Base-by-base conservation (phyloP, 2,329 filamentous ascomycete genomes). In the Sclerotinia spermophila region DNA sequence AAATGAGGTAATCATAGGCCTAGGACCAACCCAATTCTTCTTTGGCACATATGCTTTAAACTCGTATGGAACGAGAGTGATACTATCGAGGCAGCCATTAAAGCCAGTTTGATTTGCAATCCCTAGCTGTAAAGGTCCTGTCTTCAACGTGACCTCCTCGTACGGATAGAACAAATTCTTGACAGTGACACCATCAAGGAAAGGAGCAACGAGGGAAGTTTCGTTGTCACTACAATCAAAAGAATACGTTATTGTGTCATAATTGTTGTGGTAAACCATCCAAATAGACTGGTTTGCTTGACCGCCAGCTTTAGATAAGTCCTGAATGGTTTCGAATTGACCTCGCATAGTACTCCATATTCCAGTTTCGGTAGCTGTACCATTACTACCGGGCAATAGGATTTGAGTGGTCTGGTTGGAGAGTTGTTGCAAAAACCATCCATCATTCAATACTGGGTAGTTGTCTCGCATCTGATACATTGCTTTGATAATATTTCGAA, bases 81-180 rank as follows among this genome's bases (percentile, higher is more conserved):
- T 80, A 77, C 5, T 87, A 75, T 74, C 86, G 87, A 15, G 87
- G 88, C 72, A 87, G 86, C 87, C 89, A 71, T 86, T 87, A 62
- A 76, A 80, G 4, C 82, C 78, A 0, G 77, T 80, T 0, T 83
- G 84, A 3, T 82, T 82, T 69, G 84, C 83, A 58, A 86, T 81
- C 19, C 82, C 82, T 53, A 87, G 81, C 42, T 80, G 80, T 6
- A 81, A 78, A 1, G 81, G 77, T 1, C 86, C 85, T 1, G 78
- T 76, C 64, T 82, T 81, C n/a, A 90, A 79, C 0, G 79, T 83
- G 70, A 85, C 80, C 72, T 87, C 83, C 35, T 88, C 86, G 74
- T 86, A 88, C 0, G 88, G 87, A 75, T 86, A 86, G 77, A 91
- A 89, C 19, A 91, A 76, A 74, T 89, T 90, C 76, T 86, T 87